phyloP scores from a whole-genome alignment of 352 stramenopile species.

The Peronospora belbahrii region DNA sequence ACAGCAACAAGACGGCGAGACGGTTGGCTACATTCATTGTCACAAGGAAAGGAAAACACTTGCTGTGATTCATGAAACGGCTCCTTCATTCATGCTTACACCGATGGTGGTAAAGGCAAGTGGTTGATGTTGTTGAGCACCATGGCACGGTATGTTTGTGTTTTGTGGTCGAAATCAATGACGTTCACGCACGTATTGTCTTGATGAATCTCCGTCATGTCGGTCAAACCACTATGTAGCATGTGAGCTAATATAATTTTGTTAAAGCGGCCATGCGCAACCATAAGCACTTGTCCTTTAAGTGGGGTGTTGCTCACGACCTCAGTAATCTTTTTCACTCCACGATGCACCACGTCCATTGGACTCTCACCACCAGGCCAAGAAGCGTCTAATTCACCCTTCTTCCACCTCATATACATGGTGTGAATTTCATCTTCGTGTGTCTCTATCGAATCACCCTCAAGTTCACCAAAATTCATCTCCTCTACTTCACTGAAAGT shows the following conservation, averaged over 20 bases:
- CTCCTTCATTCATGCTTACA: conserved; percentile 12
- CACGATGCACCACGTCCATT: conserved; percentile 55
- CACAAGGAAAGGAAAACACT: too few relatives aligned
- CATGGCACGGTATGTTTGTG: conserved; percentile 46
- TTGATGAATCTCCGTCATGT: conserved; percentile 65
- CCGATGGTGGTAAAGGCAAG: conserved; percentile 28
- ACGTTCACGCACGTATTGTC: conserved; percentile 86
- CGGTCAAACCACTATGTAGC: conserved; percentile 43
- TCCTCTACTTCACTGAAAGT: conserved; percentile 66
- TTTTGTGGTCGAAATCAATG: conserved; percentile 63
- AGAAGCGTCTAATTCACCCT: conserved; percentile 36
- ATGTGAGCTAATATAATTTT: conserved; percentile 71
- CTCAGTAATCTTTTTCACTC: conserved; percentile 54
- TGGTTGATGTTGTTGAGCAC: conserved; percentile 68
- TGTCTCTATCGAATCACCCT: conserved; percentile 47
- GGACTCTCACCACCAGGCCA: conserved; percentile 68
- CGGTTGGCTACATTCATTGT: too few relatives aligned
- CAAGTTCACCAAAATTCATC: conserved; percentile 78
- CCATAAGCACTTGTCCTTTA: conserved; percentile 62
- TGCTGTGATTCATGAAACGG: too few relatives aligned
- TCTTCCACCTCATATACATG: conserved; percentile 57
- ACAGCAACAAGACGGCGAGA: too few relatives aligned
- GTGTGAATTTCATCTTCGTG: conserved; percentile 46
- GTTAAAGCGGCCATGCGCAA: conserved; percentile 81
- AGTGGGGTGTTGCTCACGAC: conserved; percentile 30